Evolutionary conservation across 805 yeast species (phyloP), one percentile per base, ranked within the genome.

Genomic region (Komagataella pastoris): DNA sequence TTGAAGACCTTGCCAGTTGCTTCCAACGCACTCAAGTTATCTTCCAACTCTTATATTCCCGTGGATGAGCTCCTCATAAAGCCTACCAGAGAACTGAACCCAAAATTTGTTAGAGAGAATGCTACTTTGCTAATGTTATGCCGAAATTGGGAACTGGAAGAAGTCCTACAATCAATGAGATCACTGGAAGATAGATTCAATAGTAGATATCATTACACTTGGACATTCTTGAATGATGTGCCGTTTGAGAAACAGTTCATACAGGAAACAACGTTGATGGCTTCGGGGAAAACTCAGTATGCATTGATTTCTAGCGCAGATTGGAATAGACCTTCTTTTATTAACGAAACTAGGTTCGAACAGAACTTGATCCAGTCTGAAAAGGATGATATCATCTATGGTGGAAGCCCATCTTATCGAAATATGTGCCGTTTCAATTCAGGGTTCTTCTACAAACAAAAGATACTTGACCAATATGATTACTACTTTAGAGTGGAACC

Each of bases 401-500:
- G 88, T 1, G 75, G 69, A 30, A 78, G 85, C 1, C 64, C 69
- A 56, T 80, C 88, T 1, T 85, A 85, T 61, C 77, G 97, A 62
- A 90, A 91, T 65, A 93, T 93, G 98, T 93, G 98, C 66, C 76
- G 96, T 44, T 91, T 85, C 70, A 91, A 93, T 63, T 84, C 95
- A 2, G 97, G 98, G 0, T 86, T 75, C 64, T 93, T 93, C 69
- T 91, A 80, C 70, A 78, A 85, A 62, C 95, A 89, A 61, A 80
- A 80, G 52, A 63, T 88, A 47, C 67, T 90, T 58, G 65, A 71
- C 47, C 73, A 83, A 40, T 93, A 86, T 68, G 91, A 88, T 55
- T 93, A 83, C 74, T 91, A 91, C 69, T 90, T 96, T 80, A 76
- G 99, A 56, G 96, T 91, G 10, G 99, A 91, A 65, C 99, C 99